These are phyloP conservation scores for Backusella westeae DNA, from an alignment of 192 early-diverging fungal species.

Conservation along the genomic window DNA sequence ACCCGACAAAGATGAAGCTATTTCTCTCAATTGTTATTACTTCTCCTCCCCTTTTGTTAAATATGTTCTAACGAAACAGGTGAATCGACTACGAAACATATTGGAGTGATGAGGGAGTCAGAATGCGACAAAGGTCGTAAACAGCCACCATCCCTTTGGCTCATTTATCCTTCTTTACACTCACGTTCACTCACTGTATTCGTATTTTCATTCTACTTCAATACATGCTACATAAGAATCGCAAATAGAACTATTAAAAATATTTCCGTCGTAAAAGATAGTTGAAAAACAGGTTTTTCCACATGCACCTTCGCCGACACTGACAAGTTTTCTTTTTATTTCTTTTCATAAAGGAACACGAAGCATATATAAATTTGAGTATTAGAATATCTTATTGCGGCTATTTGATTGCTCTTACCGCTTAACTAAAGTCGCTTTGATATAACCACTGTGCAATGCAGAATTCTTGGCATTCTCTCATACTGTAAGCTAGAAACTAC, in stretches of 20 bases:
- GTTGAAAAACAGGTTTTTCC: constrained; percentile 89
- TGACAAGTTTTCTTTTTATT: constrained; percentile 81
- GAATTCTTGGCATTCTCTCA: no score
- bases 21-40: not conserved
- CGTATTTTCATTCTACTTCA: constrained; percentile 76
- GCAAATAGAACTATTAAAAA: constrained; percentile 59
- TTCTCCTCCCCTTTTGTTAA: constrained; percentile 47
- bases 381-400: not conserved
- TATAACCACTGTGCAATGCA: no score
- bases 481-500: no score
- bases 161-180: constrained; percentile 36
- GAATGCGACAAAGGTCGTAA: constrained; percentile 88
- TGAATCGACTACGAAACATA: constrained; percentile 87
- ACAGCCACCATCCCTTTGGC: constrained; percentile 94
- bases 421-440: no score
- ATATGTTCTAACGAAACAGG: constrained; percentile 81
- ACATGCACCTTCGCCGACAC: constrained; percentile 89
- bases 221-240: constrained; percentile 91
- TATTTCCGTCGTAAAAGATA: constrained; percentile 53
- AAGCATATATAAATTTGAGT: constrained; percentile 6
- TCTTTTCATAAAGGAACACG: constrained; percentile 18
- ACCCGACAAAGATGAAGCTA: constrained; percentile 73
- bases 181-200: constrained; percentile 69
- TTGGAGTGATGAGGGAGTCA: constrained; percentile 85
- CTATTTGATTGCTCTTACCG: no score